Conservation (phyloP, 176 grass and related monocot species). For the Guadua angustifolia region DNA sequence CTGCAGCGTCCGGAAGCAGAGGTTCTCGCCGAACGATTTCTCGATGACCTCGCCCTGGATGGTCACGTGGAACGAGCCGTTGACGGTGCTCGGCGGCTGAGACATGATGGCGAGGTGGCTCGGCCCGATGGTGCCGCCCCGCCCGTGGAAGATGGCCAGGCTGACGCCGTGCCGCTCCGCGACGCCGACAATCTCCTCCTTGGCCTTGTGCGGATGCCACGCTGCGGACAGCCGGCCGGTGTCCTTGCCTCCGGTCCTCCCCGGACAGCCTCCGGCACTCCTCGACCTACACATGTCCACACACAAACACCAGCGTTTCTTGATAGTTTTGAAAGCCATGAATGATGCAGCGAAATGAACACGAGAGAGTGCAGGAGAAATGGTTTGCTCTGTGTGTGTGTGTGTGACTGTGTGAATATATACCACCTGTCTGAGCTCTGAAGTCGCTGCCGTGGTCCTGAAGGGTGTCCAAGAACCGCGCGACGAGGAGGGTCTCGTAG, state of each 20-base stretch:
- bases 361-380: background rate
- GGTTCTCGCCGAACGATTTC: constrained; percentile 66
- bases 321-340: background rate
- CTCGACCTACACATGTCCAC: constrained; percentile 50
- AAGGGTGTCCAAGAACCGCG: no score
- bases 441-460: constrained; percentile 58
- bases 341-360: background rate
- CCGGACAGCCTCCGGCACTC: constrained; percentile 76
- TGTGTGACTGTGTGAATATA: no score
- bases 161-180: constrained; percentile 62
- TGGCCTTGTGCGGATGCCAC: constrained; percentile 72
- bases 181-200: constrained; percentile 76
- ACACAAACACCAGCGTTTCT: background rate
- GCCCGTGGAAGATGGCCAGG: constrained; percentile 78
- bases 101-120: constrained; percentile 82
- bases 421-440: constrained; percentile 62
- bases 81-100: constrained; percentile 74
- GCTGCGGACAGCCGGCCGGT: constrained; percentile 69
- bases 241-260: constrained; percentile 66
- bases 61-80: constrained; percentile 71
- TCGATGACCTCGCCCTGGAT: constrained; percentile 79
- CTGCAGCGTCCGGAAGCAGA: constrained; percentile 75
- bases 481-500: constrained; percentile 67
- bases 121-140: constrained; percentile 69
- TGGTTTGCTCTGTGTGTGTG: background rate